Base-by-base conservation (phyloP, 345 rosid species). In the Syzygium oleosum region DNA sequence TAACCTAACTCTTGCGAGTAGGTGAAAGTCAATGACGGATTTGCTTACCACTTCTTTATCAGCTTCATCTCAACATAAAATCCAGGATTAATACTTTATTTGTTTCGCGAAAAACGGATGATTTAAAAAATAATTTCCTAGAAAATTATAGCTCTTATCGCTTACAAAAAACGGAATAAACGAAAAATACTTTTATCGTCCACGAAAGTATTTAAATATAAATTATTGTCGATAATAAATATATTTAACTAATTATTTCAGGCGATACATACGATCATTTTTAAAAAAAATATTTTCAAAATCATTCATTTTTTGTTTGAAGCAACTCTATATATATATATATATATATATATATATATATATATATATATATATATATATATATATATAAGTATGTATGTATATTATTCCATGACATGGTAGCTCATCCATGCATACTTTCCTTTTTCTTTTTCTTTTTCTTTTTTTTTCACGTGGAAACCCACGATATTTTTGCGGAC, bases 151-250 rank as follows among this genome's bases (percentile, higher is more conserved):
- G 8, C 9, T 29, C 4, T 4, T 14, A 63, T 14, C 19, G 0
- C 12, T 29, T 65, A 15, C 78, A 15, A 65, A 17, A 29, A 65
- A 55, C 3, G 7, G 2, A 59, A 59, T 59, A 16, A 59, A 27
- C 0, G 3, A 59, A 12, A 27, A 27, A 7, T n/a, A n/a, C 3
- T 65, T 65, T 65, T 0, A 65, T 65, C 1, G 0, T 0, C 6
- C 11, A 4, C 3, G 0, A 16, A 65, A 65, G 17, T 34, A 17
- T 68, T 31, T 8, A 29, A 0, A 29, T 1, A 68, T 31, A 8
- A 31, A 34, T 68, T 1, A 9, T 0, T 31, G 2, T 34, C 4
- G 46, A 68, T 17, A 19, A 19, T 34, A 0, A 68, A 34, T 6
- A 34, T 2, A 34, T 34, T 65, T 1, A 22, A 31, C 0, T 29